Base-by-base conservation (phyloP, 305 asterid genomes). In the Plantago lanceolata region DNA sequence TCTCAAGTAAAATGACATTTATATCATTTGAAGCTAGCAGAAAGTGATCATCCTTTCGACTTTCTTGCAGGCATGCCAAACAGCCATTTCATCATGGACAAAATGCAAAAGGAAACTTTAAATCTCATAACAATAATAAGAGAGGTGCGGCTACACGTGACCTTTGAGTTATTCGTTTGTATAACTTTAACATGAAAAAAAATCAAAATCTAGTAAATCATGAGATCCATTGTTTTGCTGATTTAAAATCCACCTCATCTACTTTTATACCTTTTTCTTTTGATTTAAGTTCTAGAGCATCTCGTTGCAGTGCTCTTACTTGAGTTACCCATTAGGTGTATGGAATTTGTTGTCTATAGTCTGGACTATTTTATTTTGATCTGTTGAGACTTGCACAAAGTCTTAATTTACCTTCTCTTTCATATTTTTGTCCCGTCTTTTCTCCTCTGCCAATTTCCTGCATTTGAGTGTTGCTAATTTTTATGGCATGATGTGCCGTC, bases 71-170 rank as follows among this genome's bases (percentile, higher is more conserved):
- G 62, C 77, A 60, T 80, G 61, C 62, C 71, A 88, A 78, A 73
- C 72, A 69, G 67, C 82, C 68, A 64, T 72, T 75, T 68, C 76
- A 73, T 67, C 69, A 66, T 28, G 76, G 63, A 53, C 85, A 80
- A 62, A 78, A 73, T 68, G 67, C 74, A 19, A 85, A 61, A 43
- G 85, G 87, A 71, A 86, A 76, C 76, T 71, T 78, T 79, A 78
- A 73, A 63, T 69, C 61, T 37, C 75, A 77, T 67, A 80, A 79
- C 57, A 75, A 66, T 73, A 73, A 63, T 48, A 82, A 68, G 76
- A 81, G 76, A 88, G 94, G 97, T 88, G 65, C 59, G 74, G 40
- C 18, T 29, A 56, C 47, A 19, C 53, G 60, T 54, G 18, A 55
- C 47, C 64, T 40, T 58, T 59, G 49, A 51, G 55, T 19, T 64